A percentile compares a stretch with the other conserved stretches of the same genome.
Evolutionary conservation across 768 basidiomycete genomes (phyloP).

Genomic region (Naganishia antarctica): DNA sequence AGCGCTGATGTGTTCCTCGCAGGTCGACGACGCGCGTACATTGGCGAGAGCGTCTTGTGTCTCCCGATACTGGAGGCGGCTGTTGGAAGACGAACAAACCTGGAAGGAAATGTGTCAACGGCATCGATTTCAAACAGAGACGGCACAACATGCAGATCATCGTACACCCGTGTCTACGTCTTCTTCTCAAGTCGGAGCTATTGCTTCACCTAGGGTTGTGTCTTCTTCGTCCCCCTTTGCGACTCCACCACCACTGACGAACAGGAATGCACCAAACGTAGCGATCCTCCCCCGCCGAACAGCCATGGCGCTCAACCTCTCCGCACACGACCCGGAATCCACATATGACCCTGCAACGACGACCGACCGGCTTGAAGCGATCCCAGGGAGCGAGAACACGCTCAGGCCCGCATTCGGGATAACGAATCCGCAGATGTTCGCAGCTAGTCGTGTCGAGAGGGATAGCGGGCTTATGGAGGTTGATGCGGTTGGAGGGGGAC

Average conservation of each 20-base stretch:
- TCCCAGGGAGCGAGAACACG: conserved; percentile 21
- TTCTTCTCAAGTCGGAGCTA: neutral
- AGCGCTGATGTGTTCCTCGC: neutral
- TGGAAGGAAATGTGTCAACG: conserved; percentile 72
- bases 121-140: conserved; percentile 53
- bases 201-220: too few relatives aligned
- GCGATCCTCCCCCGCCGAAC: conserved; percentile 3
- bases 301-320: neutral
- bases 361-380: neutral
- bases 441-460: conserved; percentile 20
- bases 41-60: conserved; percentile 68
- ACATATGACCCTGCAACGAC: neutral
- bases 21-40: conserved; percentile 66
- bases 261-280: conserved; percentile 1
- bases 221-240: conserved; percentile 1
- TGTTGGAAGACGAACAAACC: conserved; percentile 68
- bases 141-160: neutral
- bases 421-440: conserved; percentile 21
- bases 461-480: conserved; percentile 24
- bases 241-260: neutral
- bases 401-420: conserved; percentile 21
- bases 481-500: neutral
- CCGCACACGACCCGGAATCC: neutral
- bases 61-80: conserved; percentile 63
- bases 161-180: neutral